A percentile compares a stretch with the other conserved stretches of the same genome.
These are phyloP conservation scores for Lumnitzera littorea DNA, from an alignment of 345 rosid genomes.

Conservation along the genomic window DNA sequence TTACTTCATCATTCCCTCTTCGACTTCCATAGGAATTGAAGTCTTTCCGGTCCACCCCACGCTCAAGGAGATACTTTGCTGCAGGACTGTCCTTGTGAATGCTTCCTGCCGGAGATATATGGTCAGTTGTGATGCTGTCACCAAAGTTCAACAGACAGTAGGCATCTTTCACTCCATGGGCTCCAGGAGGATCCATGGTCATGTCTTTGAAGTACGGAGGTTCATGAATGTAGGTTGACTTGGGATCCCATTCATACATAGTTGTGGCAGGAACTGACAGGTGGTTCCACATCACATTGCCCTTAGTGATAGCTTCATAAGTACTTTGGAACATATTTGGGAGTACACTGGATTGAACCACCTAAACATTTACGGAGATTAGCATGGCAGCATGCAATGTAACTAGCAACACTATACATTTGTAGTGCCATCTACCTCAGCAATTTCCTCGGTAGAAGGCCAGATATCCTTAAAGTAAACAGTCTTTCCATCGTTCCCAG, in stretches of 20 bases:
- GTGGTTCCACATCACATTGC: slow-evolving; percentile 91
- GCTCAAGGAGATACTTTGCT: slow-evolving; percentile 72
- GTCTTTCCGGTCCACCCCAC: slow-evolving; percentile 72
- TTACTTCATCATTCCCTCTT: slow-evolving; percentile 91
- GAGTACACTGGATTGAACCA: slow-evolving; percentile 84
- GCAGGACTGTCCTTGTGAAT: slow-evolving; percentile 97
- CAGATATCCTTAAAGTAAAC: slow-evolving; percentile 87
- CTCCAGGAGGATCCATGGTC: slow-evolving; percentile 90
- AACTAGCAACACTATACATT: too few relatives aligned
- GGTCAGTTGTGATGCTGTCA: slow-evolving; percentile 98
- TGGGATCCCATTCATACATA: slow-evolving; percentile 76
- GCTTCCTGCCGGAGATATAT: slow-evolving; percentile 97
- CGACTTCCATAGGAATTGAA: slow-evolving; percentile 99
- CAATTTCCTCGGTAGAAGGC: slow-evolving; percentile 88
- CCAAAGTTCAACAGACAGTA: slow-evolving; percentile 91
- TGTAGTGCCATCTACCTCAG: slow-evolving; percentile 49
- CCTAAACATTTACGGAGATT: slow-evolving; percentile 32
- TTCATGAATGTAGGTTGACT: slow-evolving; percentile 94
- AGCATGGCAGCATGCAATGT: background rate
- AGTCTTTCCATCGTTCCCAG: slow-evolving; percentile 69
- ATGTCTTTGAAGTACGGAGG: slow-evolving; percentile 95
- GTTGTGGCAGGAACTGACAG: slow-evolving; percentile 51
- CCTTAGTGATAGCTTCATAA: slow-evolving; percentile 87
- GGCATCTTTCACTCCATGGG: slow-evolving; percentile 87
- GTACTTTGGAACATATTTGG: slow-evolving; percentile 95